phyloP scores from a whole-genome alignment of 2,329 filamentous ascomycete genomes.

The Botryotinia calthae region DNA sequence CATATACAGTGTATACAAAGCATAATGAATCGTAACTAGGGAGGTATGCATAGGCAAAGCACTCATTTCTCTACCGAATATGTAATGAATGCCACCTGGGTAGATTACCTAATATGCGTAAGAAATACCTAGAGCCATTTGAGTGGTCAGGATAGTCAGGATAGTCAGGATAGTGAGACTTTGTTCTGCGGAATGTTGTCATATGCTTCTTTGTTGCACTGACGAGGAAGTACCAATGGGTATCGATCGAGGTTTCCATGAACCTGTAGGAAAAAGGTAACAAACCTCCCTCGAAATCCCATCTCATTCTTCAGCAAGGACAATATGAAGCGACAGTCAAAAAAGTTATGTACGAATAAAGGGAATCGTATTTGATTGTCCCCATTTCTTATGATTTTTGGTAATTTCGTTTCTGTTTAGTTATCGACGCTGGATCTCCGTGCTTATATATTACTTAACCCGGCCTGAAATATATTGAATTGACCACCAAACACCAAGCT shows the following conservation, averaged over 20 bases:
- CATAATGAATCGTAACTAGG: background rate
- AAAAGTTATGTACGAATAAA: slow-evolving; percentile 5
- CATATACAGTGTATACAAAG: background rate
- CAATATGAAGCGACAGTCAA: slow-evolving; percentile 2
- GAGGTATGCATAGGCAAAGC: too few species aligned
- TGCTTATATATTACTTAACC: background rate
- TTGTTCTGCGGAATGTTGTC: background rate
- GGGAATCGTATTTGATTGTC: slow-evolving; percentile 5
- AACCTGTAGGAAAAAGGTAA: background rate
- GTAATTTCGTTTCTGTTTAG: slow-evolving; percentile 3
- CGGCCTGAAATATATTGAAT: slow-evolving; percentile 1
- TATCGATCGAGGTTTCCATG: background rate
- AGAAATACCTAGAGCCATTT: background rate
- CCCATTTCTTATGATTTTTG: background rate
- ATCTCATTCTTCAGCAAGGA: background rate
- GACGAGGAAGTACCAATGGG: background rate
- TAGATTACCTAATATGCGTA: background rate
- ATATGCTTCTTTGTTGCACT: background rate
- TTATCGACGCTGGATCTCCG: slow-evolving; percentile 7
- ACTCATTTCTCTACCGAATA: background rate
- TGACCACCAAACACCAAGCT: background rate
- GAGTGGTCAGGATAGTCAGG: background rate
- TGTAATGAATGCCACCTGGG: background rate
- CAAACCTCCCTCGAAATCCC: background rate
- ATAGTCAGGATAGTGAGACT: background rate